phyloP scores from a whole-genome alignment of 1,139 yeast species.

The Yamadazyma sp. region DNA sequence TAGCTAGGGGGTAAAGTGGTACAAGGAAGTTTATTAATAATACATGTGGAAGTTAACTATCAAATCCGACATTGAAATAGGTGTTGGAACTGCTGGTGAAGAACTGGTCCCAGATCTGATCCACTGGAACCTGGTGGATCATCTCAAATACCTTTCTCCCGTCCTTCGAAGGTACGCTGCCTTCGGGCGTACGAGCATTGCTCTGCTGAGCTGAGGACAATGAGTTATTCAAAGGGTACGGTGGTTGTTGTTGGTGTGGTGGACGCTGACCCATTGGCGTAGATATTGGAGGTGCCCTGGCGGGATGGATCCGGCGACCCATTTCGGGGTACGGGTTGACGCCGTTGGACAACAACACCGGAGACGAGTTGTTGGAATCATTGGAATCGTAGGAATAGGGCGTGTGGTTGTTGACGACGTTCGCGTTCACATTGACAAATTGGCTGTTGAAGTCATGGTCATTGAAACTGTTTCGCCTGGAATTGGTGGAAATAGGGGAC shows the following conservation, averaged over 20 bases:
- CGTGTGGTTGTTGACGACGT: slow-evolving; percentile 4
- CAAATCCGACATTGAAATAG: slow-evolving; percentile 5
- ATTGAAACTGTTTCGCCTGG: slow-evolving; percentile 16
- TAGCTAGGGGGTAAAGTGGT: too few species aligned
- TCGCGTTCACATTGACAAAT: slow-evolving; percentile 1
- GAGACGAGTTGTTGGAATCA: slow-evolving; percentile 14
- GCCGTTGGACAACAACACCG: slow-evolving; percentile 8
- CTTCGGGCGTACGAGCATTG: neutral
- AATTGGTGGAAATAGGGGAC: slow-evolving; percentile 24
- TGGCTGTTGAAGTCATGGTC: slow-evolving; percentile 6
- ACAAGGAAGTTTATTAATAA: slow-evolving; percentile 37
- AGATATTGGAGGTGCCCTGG: neutral
- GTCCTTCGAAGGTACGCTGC: slow-evolving; percentile 29
- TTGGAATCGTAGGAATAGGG: slow-evolving; percentile 12
- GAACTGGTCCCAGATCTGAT: slow-evolving; percentile 77
- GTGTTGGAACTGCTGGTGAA: slow-evolving; percentile 35
- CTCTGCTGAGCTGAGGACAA: neutral
- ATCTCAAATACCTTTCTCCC: slow-evolving; percentile 60
- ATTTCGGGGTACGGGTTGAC: neutral
- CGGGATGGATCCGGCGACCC: too few species aligned
- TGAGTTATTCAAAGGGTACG: neutral
- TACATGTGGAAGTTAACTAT: slow-evolving; percentile 19
- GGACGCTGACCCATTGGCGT: neutral
- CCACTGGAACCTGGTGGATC: slow-evolving; percentile 65
- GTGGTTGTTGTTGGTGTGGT: neutral